Base-by-base conservation (phyloP, 2,329 filamentous ascomycete genomes). In the Alternaria atra region DNA sequence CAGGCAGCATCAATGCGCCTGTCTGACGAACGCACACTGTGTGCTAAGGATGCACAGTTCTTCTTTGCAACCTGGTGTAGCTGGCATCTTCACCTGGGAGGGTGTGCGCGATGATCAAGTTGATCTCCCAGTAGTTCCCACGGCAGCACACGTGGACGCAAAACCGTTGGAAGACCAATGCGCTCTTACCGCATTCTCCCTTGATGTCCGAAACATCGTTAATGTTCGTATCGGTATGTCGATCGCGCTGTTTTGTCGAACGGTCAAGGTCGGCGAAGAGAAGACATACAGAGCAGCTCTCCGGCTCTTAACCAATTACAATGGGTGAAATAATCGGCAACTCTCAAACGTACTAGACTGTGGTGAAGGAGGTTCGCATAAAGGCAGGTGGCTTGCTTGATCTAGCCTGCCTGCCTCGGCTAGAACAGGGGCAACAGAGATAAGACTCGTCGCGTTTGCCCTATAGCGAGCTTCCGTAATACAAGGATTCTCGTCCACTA, bases 81-180 rank as follows among this genome's bases (percentile, higher is more conserved):
- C 12, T 17, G 23, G 25, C 27, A 15, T 23, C 27, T 53, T 29
- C 30, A 25, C 39, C 15, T 17, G 1, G 13, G 51, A 29, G 42
- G 44, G 37, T 51, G 37, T 29, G 40, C 9, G 23, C 43, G 46
- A 37, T 37, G 34, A 46, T 42, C 46, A 27, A n/a, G 44, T 29
- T 32, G 27, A 27, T 32, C 32, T 37, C n/a, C 52, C 30, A 32
- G 32, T 20, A 20, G 25, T 34, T 34, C 42, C 37, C 54, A 40
- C 50, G n/a, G 52, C 42, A 60, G 25, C 46, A 30, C 57, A 60
- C 52, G 52, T 60, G 57, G 52, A 37, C 40, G 57, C 52, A 60
- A 48, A 51, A 47, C 52, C 52, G 57, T 56, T 60, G 44, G 30
- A 30, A 40, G 52, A 44, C 34, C 52, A 30, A 56, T 46, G 52